phyloP scores from a whole-genome alignment of 2,329 filamentous ascomycete genomes.

The Sclerotiophoma versabilis region DNA sequence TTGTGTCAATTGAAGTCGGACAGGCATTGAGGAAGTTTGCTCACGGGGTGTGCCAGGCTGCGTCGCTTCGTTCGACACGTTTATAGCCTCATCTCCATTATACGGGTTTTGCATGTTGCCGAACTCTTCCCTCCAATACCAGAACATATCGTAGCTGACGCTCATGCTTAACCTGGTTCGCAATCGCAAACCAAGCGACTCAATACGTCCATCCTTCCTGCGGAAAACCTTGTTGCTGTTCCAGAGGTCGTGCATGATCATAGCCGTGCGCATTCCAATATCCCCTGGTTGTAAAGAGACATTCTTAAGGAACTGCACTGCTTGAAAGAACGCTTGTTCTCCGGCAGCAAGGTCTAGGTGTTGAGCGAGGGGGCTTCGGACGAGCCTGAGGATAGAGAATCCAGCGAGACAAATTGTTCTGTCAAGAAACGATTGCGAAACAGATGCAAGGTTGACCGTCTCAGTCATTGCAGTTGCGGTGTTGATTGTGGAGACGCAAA shows the following conservation, averaged over 20 bases:
- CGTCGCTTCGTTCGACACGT: conserved; percentile 29
- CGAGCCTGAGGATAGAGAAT: conserved; percentile 43
- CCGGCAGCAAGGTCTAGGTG: conserved; percentile 44
- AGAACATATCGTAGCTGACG: conserved; percentile 50
- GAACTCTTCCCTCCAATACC: conserved; percentile 50
- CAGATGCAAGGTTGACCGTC: conserved; percentile 33
- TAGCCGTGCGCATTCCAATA: conserved; percentile 36
- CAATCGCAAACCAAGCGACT: conserved; percentile 42
- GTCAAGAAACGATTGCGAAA: conserved; percentile 45
- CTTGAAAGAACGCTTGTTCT: conserved; percentile 43
- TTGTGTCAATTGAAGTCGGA: conserved; percentile 16
- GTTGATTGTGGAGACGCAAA: conserved; percentile 43
- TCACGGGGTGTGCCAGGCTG: conserved; percentile 42
- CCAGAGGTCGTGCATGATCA: conserved; percentile 48
- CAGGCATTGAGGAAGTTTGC: conserved; percentile 4
- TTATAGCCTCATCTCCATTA: conserved; percentile 38
- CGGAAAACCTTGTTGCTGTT: conserved; percentile 43
- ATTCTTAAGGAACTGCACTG: conserved; percentile 42
- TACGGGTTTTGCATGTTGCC: conserved; percentile 48
- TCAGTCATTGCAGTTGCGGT: conserved; percentile 32
- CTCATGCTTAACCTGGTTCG: conserved; percentile 48
- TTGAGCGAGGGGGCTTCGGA: conserved; percentile 37
- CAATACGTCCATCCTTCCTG: conserved; percentile 40
- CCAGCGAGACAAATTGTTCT: conserved; percentile 43
- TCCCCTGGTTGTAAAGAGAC: conserved; percentile 45